A percentile compares a stretch with the other conserved stretches of the same genome.
Conservation (phyloP, 169 alveolate species). For the Plasmodium knowlesi region DNA sequence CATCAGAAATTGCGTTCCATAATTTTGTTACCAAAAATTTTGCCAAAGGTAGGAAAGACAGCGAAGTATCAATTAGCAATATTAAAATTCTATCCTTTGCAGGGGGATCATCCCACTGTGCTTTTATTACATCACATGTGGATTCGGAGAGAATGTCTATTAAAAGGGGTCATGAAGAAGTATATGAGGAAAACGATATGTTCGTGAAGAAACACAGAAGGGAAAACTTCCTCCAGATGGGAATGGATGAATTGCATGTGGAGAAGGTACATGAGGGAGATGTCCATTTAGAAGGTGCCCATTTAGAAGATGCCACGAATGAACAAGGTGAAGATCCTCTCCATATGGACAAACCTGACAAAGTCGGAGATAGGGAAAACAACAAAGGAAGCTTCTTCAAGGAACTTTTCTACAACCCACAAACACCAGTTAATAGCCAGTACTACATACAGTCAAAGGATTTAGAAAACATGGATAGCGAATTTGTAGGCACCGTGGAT, state of each 20-base stretch:
- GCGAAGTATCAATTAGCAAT: not conserved
- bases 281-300: too few relatives aligned
- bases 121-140: slow-evolving; percentile 52
- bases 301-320: not conserved
- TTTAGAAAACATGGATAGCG: not conserved
- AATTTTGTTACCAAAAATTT: slow-evolving; percentile 13
- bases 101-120: slow-evolving; percentile 72
- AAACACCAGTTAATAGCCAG: not conserved
- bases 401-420: not conserved
- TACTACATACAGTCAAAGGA: not conserved
- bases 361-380: not conserved
- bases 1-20: slow-evolving; percentile 36
- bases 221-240: not conserved
- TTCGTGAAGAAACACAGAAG: slow-evolving; percentile 26
- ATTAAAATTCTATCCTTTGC: slow-evolving; percentile 37
- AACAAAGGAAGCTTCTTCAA: slow-evolving; percentile 14
- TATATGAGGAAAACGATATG: slow-evolving; percentile 1
- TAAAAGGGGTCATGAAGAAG: slow-evolving; percentile 40
- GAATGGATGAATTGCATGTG: not conserved
- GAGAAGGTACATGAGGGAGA: not conserved
- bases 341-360: not conserved
- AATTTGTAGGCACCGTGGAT: not conserved
- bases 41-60: not conserved
- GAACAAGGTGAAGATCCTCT: not conserved
- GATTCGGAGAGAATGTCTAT: slow-evolving; percentile 6